Evolutionary conservation across 805 yeast species (phyloP), one percentile per base, ranked within the genome.

Genomic region (Brettanomyces nanus): DNA sequence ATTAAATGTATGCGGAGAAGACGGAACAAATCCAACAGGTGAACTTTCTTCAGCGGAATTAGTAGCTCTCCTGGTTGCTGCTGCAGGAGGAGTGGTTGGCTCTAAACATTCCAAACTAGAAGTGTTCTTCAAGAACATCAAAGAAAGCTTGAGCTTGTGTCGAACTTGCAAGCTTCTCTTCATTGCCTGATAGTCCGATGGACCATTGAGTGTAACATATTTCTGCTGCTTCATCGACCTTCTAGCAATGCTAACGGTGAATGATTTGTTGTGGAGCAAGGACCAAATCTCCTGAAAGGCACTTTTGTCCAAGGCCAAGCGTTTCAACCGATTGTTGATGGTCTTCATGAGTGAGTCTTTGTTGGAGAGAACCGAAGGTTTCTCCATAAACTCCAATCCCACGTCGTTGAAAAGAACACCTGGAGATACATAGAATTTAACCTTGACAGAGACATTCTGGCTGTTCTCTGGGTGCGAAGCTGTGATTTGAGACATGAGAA

Each of bases 101-200:
- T 31, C 58, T 26, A 36, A 44, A 53, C 28, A 61, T 26, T 75
- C 79, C 14, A 82, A 84, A 1, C 35, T 43, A 22, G 95, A 77
- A 17, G 95, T 94, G 0, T 87, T 87, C 7, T 7, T 7, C 10
- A 23, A 23, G 26, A 23, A 23, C 26, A 11, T 9, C 11, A n/a
- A 19, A 22, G 13, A 31, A 41, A 75, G 52, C 44, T 63, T 64
- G 35, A 70, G 49, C 40, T 61, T 64, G 40, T 59, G 64, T 47
- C 71, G 72, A 15, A 73, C 77, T 38, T 61, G 56, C 44, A 74
- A 59, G 33, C 77, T 68, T 44, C 77, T 61, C 30, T 54, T 51
- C 39, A 74, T 58, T 19, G 63, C 52, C 34, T 54, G 58, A 49
- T 66, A 73, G 41, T 73, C 78, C 4, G 58, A 56, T 3, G 30